Percentiles rank a stretch among this genome's conserved stretches.
These are phyloP conservation scores for Diplodia mutila DNA, from an alignment of 2,329 filamentous ascomycete genomes.

Conservation along the genomic window DNA sequence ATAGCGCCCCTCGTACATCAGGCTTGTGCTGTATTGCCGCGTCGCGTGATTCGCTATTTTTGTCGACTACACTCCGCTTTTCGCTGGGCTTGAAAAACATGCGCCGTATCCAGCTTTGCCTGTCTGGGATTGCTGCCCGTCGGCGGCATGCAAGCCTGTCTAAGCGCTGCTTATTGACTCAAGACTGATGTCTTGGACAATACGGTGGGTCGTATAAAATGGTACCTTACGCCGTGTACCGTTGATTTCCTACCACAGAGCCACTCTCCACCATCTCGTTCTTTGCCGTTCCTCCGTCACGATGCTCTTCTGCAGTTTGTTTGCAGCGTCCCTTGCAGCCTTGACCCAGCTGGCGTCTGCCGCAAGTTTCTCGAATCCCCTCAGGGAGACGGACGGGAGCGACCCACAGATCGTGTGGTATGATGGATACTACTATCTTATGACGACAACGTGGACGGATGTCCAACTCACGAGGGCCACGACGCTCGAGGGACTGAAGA, in stretches of 20 bases:
- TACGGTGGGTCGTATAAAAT: background rate
- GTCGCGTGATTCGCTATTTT: slow-evolving; percentile 13
- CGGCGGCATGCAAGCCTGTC: background rate
- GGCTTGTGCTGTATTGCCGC: background rate
- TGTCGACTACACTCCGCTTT: slow-evolving; percentile 9
- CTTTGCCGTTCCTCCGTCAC: background rate
- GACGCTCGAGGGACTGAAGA: slow-evolving; percentile 61
- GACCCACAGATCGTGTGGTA: slow-evolving; percentile 59
- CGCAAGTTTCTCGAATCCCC: slow-evolving; percentile 56
- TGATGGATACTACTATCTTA: slow-evolving; percentile 61
- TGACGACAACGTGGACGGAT: slow-evolving; percentile 61
- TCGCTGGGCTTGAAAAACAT: background rate
- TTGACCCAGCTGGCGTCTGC: slow-evolving; percentile 27
- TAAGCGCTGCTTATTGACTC: no score
- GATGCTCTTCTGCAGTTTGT: background rate
- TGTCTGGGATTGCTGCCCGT: background rate
- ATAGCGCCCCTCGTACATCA: background rate
- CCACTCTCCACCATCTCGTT: background rate
- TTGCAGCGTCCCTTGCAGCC: background rate
- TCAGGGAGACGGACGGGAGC: slow-evolving; percentile 54
- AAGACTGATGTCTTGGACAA: background rate
- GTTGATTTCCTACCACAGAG: background rate
- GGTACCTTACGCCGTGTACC: background rate
- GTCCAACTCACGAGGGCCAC: slow-evolving; percentile 58
- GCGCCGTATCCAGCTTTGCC: no score